A percentile compares a stretch with the other conserved stretches of the same genome.
Evolutionary conservation across 495 filamentous ascomycete genomes (phyloP).

Genomic region (Halenospora varia): DNA sequence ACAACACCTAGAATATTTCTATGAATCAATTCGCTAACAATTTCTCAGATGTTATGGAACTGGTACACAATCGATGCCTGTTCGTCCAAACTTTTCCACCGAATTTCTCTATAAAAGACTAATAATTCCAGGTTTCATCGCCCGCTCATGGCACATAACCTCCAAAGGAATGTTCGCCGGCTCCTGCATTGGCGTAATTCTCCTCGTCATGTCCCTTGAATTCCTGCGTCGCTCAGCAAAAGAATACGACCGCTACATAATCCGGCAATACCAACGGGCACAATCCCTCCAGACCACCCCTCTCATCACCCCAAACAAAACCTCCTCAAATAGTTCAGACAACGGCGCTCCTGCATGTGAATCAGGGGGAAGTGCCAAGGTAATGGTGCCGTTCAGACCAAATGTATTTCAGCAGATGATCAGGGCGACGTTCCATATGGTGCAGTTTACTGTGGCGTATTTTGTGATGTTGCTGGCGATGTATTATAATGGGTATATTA

Average conservation of each 20-base stretch:
- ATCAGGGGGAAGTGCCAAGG: slow-evolving; percentile 17
- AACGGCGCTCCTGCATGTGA: background rate
- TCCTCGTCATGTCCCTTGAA: slow-evolving; percentile 60
- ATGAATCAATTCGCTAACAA: background rate
- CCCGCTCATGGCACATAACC: slow-evolving; percentile 59
- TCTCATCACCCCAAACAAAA: background rate
- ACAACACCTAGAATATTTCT: background rate
- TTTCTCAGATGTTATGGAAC: slow-evolving; percentile 68
- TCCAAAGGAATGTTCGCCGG: slow-evolving; percentile 60
- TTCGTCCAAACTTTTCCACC: slow-evolving; percentile 19
- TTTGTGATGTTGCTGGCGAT: slow-evolving; percentile 61
- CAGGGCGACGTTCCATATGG: slow-evolving; percentile 58
- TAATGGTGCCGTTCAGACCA: slow-evolving; percentile 38
- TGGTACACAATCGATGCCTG: slow-evolving; percentile 69
- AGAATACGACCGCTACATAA: slow-evolving; percentile 58
- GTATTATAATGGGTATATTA: slow-evolving; percentile 47
- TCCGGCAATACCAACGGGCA: slow-evolving; percentile 35
- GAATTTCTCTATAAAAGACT: slow-evolving; percentile 1
- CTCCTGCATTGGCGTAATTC: slow-evolving; percentile 65
- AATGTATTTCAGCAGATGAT: slow-evolving; percentile 52
- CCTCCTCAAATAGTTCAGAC: background rate
- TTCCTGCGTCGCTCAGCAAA: slow-evolving; percentile 53
- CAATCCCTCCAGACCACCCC: background rate
- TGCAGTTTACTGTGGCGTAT: slow-evolving; percentile 68
- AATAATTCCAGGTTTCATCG: slow-evolving; percentile 52